These are phyloP conservation scores for Kodamaea suecica DNA, from an alignment of 1,139 yeast species.

Conservation along the genomic window DNA sequence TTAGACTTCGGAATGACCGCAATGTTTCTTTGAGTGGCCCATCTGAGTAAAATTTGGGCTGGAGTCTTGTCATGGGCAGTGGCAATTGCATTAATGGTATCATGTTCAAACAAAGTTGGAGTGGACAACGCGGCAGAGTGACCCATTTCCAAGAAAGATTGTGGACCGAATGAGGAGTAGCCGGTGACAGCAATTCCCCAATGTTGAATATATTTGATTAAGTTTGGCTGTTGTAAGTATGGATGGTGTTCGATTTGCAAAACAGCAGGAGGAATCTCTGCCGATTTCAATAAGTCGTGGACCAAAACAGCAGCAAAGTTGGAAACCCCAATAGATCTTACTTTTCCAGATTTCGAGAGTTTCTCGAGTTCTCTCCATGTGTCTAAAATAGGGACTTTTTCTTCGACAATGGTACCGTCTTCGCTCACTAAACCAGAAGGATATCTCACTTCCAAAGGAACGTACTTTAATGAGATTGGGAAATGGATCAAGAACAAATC, in stretches of 20 bases:
- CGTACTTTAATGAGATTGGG: conserved; percentile 73
- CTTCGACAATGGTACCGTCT: conserved; percentile 55
- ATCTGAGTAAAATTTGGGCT: conserved; percentile 69
- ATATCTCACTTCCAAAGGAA: conserved; percentile 69
- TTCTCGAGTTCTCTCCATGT: conserved; percentile 81
- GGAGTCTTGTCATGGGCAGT: conserved; percentile 47
- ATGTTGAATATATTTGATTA: conserved; percentile 60
- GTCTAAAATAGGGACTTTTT: conserved; percentile 66
- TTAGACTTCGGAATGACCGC: conserved; percentile 77
- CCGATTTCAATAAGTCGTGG: conserved; percentile 70
- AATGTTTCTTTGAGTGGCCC: conserved; percentile 75
- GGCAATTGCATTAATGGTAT: conserved; percentile 52
- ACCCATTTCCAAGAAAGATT: conserved; percentile 60
- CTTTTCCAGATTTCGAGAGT: conserved; percentile 55
- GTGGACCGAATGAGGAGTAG: conserved; percentile 84
- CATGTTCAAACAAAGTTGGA: conserved; percentile 55
- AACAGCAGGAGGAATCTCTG: conserved; percentile 72
- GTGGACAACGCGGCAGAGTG: conserved; percentile 51
- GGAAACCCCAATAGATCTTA: conserved; percentile 78
- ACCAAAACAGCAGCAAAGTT: conserved; percentile 72
- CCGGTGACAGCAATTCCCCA: conserved; percentile 72
- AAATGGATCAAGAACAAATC: conserved; percentile 78
- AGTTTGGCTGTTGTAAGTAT: conserved; percentile 71
- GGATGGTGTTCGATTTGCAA: conserved; percentile 94
- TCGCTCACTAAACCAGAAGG: conserved; percentile 76